Evolutionary conservation across 257 asterid genomes (phyloP), one percentile per base, ranked within the genome.

Genomic region (Gentiana macrophylla): DNA sequence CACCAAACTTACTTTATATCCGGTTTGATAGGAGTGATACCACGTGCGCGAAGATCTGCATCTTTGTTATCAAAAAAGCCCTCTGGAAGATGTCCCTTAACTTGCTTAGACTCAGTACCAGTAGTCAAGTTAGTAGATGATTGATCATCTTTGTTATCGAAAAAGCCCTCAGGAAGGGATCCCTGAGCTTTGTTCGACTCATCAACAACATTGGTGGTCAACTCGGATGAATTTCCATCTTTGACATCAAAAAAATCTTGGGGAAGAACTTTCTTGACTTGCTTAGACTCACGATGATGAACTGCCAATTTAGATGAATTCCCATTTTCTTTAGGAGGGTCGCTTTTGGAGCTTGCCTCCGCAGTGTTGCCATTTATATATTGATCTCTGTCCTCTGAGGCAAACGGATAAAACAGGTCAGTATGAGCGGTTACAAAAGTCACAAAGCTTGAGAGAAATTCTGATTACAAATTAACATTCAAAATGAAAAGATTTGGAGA

Each of bases 51-150:
- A 67, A 87, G 73, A 72, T 87, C 96, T 61, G 98, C 80, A 80
- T 86, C 94, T 68, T 84, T 87, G 80, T 91, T 79, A 68, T 91
- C 96, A 58, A 84, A 91, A 69, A 91, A 91, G 3, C 98, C 96
- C 69, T 70, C 76, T 60, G 98, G 98, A 61, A 91, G 85, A 59
- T 81, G 71, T 67, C 94, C 94, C 72, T 78, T 84, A 51, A 52
- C 82, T 71, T 79, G 91, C 72, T 71, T 80, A 57, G 80, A 64
- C 53, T 82, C 95, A 32, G 74, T 53, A 68, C 56, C 79, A 76
- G 59, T 61, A 55, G 65, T 65, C 64, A 56, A 32, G 45, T 72
- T 49, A 43, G 95, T 49, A 43, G 95, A 49, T 13, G 32, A 63
- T 59, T 57, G 79, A 45, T 48, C 80, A 80, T 86, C 94, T 68